A percentile compares a stretch with the other conserved stretches of the same genome.
Evolutionary conservation across 805 yeast genomes (phyloP).

Genomic region (Candida insectorum): DNA sequence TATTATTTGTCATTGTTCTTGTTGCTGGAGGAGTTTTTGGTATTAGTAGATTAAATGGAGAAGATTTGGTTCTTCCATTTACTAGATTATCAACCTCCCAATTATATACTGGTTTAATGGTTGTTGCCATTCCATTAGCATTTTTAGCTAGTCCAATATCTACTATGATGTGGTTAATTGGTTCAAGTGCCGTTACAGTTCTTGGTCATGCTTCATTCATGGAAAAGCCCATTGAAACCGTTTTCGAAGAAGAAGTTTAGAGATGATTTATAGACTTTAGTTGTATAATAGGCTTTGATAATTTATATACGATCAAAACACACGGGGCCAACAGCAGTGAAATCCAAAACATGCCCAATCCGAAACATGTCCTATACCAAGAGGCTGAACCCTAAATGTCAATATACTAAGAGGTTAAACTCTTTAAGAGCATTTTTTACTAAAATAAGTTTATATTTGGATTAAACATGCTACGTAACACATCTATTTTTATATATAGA

Average conservation of each 20-base stretch:
- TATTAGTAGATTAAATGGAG: slow-evolving; percentile 76
- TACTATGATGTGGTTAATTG: slow-evolving; percentile 87
- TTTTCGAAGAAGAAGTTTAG: slow-evolving; percentile 76
- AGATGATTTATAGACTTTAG: neutral
- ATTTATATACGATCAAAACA: no score
- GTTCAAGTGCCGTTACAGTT: slow-evolving; percentile 76
- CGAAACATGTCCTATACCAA: no score
- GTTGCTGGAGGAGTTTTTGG: slow-evolving; percentile 74
- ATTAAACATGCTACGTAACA: slow-evolving; percentile 9
- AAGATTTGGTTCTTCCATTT: slow-evolving; percentile 74
- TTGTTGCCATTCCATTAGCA: slow-evolving; percentile 77
- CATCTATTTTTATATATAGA: slow-evolving; percentile 4
- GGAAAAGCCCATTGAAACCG: slow-evolving; percentile 95
- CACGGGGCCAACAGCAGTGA: no score
- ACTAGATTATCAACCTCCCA: slow-evolving; percentile 73
- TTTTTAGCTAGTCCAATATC: slow-evolving; percentile 86
- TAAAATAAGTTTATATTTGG: slow-evolving; percentile 4
- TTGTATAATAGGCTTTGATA: no score
- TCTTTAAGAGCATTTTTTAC: no score
- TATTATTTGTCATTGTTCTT: slow-evolving; percentile 75
- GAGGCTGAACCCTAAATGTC: no score
- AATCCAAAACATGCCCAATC: no score
- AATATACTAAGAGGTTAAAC: no score
- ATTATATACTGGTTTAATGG: slow-evolving; percentile 76
- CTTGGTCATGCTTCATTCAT: slow-evolving; percentile 84